Conservation (phyloP, 352 stramenopile species). For the Phytopythium ostracodes region DNA sequence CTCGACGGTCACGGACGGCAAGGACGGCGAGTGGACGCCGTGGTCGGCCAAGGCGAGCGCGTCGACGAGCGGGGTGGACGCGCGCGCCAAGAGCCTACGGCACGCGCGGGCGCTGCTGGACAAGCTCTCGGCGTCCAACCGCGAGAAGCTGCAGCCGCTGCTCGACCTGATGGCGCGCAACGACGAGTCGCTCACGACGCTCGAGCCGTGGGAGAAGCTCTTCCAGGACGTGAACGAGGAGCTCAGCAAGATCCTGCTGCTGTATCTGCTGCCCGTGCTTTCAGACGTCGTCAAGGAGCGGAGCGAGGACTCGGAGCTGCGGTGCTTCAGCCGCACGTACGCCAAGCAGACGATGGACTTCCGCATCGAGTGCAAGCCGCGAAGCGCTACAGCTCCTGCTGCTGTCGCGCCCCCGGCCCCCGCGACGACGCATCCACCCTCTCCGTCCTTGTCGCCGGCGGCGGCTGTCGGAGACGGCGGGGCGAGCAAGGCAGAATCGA, state of each 20-base stretch:
- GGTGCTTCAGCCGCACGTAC: conserved; percentile 58
- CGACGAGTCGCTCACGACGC: conserved; percentile 3
- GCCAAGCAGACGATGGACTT: conserved; percentile 60
- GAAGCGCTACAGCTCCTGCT: background rate
- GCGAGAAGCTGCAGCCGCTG: conserved; percentile 47
- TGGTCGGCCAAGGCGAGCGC: conserved; percentile 30
- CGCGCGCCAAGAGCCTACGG: conserved; percentile 22
- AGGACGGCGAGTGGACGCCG: conserved; percentile 24
- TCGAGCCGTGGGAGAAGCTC: conserved; percentile 25
- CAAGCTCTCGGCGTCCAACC: conserved; percentile 40
- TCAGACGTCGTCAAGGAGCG: conserved; percentile 23
- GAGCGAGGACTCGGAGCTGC: conserved; percentile 16
- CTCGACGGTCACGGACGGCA: conserved; percentile 5
- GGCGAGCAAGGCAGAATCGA: conserved; percentile 7
- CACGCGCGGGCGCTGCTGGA: conserved; percentile 40
- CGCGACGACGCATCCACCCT: background rate
- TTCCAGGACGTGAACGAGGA: conserved; percentile 55
- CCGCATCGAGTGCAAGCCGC: conserved; percentile 26
- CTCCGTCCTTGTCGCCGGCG: background rate
- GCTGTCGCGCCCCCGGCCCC: background rate
- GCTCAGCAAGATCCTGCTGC: conserved; percentile 46
- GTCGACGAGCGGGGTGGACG: background rate
- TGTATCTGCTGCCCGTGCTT: conserved; percentile 51
- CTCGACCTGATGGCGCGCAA: conserved; percentile 22
- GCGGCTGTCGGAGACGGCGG: background rate